Evolutionary conservation across 768 basidiomycete species (phyloP).

Genomic region (Tremella fuciformis): DNA sequence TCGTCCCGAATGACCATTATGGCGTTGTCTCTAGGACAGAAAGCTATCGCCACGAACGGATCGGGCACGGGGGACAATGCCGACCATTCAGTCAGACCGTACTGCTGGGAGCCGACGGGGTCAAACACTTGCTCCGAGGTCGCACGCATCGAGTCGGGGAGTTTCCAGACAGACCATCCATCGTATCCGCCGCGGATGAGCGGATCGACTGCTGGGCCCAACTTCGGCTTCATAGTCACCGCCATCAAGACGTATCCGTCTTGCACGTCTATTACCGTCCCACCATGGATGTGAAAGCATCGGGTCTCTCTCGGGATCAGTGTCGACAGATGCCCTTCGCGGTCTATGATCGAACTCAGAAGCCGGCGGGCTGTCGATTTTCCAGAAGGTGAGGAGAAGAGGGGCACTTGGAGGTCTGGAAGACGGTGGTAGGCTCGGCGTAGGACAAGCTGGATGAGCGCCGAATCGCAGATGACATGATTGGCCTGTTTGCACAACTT

Average conservation of each 20-base stretch:
- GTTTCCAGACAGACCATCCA: slow-evolving; percentile 4
- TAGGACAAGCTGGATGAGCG: not conserved
- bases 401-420: not conserved
- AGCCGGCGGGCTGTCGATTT: not conserved
- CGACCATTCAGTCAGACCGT: not conserved
- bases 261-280: not conserved
- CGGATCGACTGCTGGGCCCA: not conserved
- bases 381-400: not conserved
- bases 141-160: not conserved
- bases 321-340: not conserved
- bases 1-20: not conserved
- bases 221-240: not conserved
- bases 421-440: not conserved
- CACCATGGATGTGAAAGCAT: not conserved
- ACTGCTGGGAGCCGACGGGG: not conserved
- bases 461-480: slow-evolving; percentile 1
- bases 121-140: not conserved
- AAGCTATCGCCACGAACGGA: not conserved
- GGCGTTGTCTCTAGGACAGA: not conserved
- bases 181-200: not conserved
- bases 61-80: not conserved
- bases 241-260: not conserved
- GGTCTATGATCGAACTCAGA: not conserved
- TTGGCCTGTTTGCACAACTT: slow-evolving; percentile 4
- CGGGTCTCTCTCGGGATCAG: not conserved